Base-by-base conservation (phyloP, 1,284 basidiomycete genomes). In the Anthracocystis walkeri region DNA sequence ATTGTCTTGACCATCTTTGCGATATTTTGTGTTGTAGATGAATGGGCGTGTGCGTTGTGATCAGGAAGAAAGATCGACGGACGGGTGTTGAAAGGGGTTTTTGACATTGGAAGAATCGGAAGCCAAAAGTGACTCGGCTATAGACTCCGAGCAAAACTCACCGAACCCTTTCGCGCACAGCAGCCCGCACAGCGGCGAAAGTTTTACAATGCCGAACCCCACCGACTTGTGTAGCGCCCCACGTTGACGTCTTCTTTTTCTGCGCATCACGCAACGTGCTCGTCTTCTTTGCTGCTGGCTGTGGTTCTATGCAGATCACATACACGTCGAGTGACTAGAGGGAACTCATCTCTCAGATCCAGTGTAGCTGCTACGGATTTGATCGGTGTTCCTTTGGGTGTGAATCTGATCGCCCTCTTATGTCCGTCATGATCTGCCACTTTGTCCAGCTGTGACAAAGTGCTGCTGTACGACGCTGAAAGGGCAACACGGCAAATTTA, bases 1-100 rank as follows among this genome's bases (percentile, higher is more conserved):
- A 70, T 53, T 54, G 56, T 49, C 57, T 65, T 69, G 61, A 76
- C 74, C 75, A 77, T 77, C 38, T 60, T 61, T 29, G 38, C 10
- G 40, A 29, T 5, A 29, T 21, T 16, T 33, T 10, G 27, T 6
- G 31, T 7, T 23, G 14, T 29, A 11, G 10, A 27, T 11, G 16
- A 4, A 16, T 21, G n/a, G 20, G 14, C 10, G 25, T 42, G 29
- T 18, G 40, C 16, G 23, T 16, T 18, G 48, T 20, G 31, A 35
- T 21, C 16, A 23, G 44, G 40, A 25, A 18, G 49, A 31, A 31
- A 25, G 46, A 8, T 7, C 27, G n/a, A 12, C 5, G 20, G 31
- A 50, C 35, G 11, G 14, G 35, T 38, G 35, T 38, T 7, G 25
- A 29, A 29, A 48, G 29, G 29, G 29, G 4, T 29, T 29, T 29